Conservation (phyloP, 805 yeast species). For the Ogataea pini region DNA sequence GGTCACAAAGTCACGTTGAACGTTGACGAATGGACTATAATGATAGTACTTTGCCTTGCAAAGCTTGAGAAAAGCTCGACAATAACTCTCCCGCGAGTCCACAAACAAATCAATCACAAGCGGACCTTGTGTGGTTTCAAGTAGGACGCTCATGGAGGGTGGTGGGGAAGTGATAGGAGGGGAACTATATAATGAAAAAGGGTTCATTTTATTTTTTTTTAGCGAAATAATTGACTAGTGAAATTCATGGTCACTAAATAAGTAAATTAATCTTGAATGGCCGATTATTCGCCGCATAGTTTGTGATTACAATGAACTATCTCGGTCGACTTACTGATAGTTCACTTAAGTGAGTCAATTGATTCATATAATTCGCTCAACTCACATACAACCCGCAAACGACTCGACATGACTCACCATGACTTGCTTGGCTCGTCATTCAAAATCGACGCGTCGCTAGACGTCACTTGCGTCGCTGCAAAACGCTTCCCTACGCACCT, state of each 20-base stretch:
- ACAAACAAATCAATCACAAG: slow-evolving; percentile 50
- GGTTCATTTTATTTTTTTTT: background rate
- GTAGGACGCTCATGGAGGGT: slow-evolving; percentile 40
- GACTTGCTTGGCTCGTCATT: no score
- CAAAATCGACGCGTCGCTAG: slow-evolving; percentile 1
- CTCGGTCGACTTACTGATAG: no score
- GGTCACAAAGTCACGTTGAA: slow-evolving; percentile 41
- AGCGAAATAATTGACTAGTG: no score
- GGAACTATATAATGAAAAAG: background rate
- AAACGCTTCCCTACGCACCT: no score
- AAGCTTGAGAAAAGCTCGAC: slow-evolving; percentile 52
- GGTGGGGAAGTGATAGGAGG: background rate
- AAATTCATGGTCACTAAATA: no score
- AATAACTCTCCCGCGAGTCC: slow-evolving; percentile 39
- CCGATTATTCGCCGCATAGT: no score
- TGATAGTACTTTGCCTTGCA: slow-evolving; percentile 55
- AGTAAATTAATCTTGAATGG: no score
- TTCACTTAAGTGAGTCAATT: no score
- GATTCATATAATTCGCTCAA: no score
- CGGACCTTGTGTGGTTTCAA: slow-evolving; percentile 45
- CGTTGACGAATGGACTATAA: slow-evolving; percentile 49
- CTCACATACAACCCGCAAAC: no score
- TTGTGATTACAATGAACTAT: no score
- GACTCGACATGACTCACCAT: no score
- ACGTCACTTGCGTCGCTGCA: background rate